These are phyloP conservation scores for Pichia nakasei DNA, from an alignment of 805 yeast species.

Conservation along the genomic window DNA sequence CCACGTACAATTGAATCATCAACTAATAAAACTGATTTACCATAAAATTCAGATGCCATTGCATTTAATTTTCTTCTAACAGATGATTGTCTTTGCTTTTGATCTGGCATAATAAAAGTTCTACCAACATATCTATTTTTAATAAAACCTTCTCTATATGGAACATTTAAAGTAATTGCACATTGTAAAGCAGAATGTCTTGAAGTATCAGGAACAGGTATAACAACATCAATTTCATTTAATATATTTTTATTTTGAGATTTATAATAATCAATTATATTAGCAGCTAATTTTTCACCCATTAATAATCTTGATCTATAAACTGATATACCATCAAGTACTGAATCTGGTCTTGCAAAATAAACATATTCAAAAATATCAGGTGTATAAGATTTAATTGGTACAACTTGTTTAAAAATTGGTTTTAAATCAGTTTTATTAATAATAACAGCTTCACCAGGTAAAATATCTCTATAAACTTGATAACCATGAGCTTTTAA, in stretches of 20 bases:
- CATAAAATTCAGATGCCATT: conserved; percentile 86
- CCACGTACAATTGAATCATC: conserved; percentile 98
- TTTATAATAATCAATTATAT: conserved; percentile 38
- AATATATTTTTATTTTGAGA: conserved; percentile 34
- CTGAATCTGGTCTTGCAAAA: conserved; percentile 96
- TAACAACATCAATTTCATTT: conserved; percentile 78
- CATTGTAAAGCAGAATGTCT: conserved; percentile 91
- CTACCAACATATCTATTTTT: conserved; percentile 96
- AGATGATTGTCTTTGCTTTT: conserved; percentile 84
- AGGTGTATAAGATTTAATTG: conserved; percentile 73
- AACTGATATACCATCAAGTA: conserved; percentile 92
- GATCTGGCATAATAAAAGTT: conserved; percentile 98
- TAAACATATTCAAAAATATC: conserved; percentile 96
- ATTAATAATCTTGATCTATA: conserved; percentile 86
- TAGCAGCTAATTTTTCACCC: conserved; percentile 85
- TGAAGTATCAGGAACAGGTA: conserved; percentile 98
- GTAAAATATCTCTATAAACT: conserved; percentile 71
- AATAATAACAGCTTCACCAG: conserved; percentile 95
- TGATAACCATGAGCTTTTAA: conserved; percentile 84
- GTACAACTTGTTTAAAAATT: conserved; percentile 79
- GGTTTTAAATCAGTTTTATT: conserved; percentile 67
- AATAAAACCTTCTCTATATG: conserved; percentile 95
- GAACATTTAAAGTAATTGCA: conserved; percentile 69
- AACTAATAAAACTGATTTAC: conserved; percentile 76
- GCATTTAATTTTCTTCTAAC: conserved; percentile 94